Percentiles rank a stretch among this genome's conserved stretches.
Conservation (phyloP, 805 yeast genomes). For the Cyberlindnera maritima region DNA sequence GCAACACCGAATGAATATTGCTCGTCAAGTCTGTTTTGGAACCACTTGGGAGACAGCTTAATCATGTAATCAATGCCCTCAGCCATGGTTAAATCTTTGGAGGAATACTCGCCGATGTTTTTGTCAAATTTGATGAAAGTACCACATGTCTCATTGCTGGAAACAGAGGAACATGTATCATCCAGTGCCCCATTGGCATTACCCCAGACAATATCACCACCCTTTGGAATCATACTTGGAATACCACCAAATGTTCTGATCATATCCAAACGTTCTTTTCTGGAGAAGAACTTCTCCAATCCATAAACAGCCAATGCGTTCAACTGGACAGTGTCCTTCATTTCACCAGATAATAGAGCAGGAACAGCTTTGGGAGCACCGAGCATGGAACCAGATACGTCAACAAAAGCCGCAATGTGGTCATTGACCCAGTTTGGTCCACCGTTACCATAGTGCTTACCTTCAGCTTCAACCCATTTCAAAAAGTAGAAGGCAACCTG, state of each 20-base stretch:
- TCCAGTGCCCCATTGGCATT: slow-evolving; percentile 26
- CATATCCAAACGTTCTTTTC: slow-evolving; percentile 86
- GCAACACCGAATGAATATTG: slow-evolving; percentile 84
- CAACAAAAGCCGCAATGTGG: slow-evolving; percentile 75
- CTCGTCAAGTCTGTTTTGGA: slow-evolving; percentile 54
- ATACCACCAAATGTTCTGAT: slow-evolving; percentile 88
- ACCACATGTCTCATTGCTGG: slow-evolving; percentile 49
- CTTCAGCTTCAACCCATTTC: slow-evolving; percentile 95
- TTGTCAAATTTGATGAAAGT: slow-evolving; percentile 66
- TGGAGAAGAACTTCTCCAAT: slow-evolving; percentile 86
- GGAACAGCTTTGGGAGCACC: slow-evolving; percentile 96
- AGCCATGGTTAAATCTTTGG: slow-evolving; percentile 56
- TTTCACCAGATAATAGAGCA: slow-evolving; percentile 93
- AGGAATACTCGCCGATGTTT: slow-evolving; percentile 40
- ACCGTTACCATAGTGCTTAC: slow-evolving; percentile 83
- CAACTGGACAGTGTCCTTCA: slow-evolving; percentile 95
- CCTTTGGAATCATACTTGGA: slow-evolving; percentile 95
- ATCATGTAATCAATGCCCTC: slow-evolving; percentile 67
- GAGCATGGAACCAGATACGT: slow-evolving; percentile 83
- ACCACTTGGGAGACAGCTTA: slow-evolving; percentile 75
- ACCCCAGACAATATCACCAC: slow-evolving; percentile 93
- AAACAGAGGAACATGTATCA: background rate
- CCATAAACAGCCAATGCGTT: slow-evolving; percentile 93
- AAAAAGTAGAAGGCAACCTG: slow-evolving; percentile 85
- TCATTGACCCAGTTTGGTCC: slow-evolving; percentile 86